Conservation (phyloP, 225 moss, liverwort and hornwort species). For the Pseudisothecium myosuroides region DNA sequence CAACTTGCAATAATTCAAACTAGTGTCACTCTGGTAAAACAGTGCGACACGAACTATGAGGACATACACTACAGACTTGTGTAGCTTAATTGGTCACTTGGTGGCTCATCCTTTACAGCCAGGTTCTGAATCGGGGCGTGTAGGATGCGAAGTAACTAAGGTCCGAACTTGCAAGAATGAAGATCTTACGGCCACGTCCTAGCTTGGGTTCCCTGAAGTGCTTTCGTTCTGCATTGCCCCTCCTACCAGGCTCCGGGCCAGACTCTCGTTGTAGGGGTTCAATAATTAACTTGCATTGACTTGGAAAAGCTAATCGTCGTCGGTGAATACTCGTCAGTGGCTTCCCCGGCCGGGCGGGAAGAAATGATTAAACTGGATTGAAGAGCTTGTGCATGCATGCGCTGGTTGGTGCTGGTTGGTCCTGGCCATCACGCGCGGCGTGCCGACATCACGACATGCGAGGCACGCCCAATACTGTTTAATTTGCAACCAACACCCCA, state of each 20-base stretch:
- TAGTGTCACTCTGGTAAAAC: not conserved
- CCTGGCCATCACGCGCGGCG: not conserved
- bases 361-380: not conserved
- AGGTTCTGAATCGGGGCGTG: not conserved
- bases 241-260: not conserved
- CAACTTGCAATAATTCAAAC: not conserved
- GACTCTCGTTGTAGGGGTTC: not conserved
- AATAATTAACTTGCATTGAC: not conserved
- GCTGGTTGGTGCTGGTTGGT: not conserved
- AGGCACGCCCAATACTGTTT: too few relatives aligned
- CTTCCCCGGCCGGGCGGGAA: not conserved
- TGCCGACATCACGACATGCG: not conserved
- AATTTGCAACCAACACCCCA: too few relatives aligned
- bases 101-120: fast-evolving
- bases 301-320: not conserved
- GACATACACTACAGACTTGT: not conserved
- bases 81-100: not conserved
- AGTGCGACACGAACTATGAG: fast-evolving
- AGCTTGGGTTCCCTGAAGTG: not conserved
- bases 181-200: not conserved
- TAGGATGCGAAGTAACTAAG: not conserved
- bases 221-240: not conserved
- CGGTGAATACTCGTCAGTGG: not conserved
- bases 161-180: not conserved
- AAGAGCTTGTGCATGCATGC: not conserved